A percentile compares a stretch with the other conserved stretches of the same genome.
These are phyloP conservation scores for Coniochaeta ligniaria DNA, from an alignment of 2,329 filamentous ascomycete species.

Conservation along the genomic window DNA sequence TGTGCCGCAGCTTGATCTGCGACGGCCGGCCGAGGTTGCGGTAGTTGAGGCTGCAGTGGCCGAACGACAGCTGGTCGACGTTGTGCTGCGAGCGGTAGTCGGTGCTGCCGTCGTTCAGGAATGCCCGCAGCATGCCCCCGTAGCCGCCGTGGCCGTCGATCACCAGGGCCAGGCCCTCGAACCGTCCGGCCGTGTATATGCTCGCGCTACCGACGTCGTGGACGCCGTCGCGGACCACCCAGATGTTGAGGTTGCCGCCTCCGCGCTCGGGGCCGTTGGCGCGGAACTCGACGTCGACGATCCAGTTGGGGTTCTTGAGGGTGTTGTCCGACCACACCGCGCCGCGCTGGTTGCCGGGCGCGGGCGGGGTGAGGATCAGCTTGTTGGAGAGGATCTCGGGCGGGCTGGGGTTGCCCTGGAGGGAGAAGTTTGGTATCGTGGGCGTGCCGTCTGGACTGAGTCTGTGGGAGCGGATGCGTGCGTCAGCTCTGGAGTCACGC, in stretches of 20 bases:
- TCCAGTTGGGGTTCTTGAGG: conserved; percentile 64
- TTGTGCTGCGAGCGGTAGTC: conserved; percentile 71
- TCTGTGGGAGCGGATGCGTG: conserved; percentile 26
- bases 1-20: conserved; percentile 66
- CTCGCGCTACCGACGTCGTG: conserved; percentile 61
- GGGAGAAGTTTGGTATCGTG: conserved; percentile 45
- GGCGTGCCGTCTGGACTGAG: conserved; percentile 55
- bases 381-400: conserved; percentile 78
- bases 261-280: conserved; percentile 78
- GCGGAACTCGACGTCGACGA: conserved; percentile 79
- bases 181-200: conserved; percentile 76
- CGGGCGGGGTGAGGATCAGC: conserved; percentile 82
- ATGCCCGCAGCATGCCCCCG: conserved; percentile 79
- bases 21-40: conserved; percentile 85
- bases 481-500: background rate
- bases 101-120: conserved; percentile 82
- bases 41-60: conserved; percentile 85
- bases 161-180: conserved; percentile 85
- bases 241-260: conserved; percentile 86
- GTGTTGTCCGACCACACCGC: conserved; percentile 69
- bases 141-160: conserved; percentile 74
- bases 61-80: conserved; percentile 83
- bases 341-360: conserved; percentile 77
- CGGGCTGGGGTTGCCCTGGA: conserved; percentile 44
- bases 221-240: conserved; percentile 70